Evolutionary conservation across 495 filamentous ascomycete genomes (phyloP), one percentile per base, ranked within the genome.

Genomic region (Xylaria flabelliformis): DNA sequence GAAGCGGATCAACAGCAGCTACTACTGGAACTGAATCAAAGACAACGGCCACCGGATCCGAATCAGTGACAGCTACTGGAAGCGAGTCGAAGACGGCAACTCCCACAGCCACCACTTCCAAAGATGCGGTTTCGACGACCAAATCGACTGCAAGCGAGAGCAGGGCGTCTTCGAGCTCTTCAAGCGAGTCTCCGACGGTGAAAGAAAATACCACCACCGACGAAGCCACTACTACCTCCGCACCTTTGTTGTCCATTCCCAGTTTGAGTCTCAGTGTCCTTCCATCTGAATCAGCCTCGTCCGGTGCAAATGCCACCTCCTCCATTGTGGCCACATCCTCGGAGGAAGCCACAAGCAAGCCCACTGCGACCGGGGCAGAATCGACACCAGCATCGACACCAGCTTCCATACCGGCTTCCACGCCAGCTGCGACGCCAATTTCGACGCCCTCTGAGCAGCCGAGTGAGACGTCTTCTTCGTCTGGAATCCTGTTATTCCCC

Each of bases 401-500:
- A 42, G 62, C 72, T 41, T 58, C 78, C 0, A 64, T 73, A 15
- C 68, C 74, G n/a, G 4, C 7, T 42, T 71, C 74, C 8, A 13
- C 69, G 13, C 48, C 70, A 42, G 61, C 71, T 44, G 58, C 78
- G 0, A 61, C 72, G 21, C 50, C 50, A 9, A 66, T 74, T 42
- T 72, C 74, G 13, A 13, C 69, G 12, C 50, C 70, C 42, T 59
- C 72, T 46, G 62, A 41, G 39, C 4, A 41, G 8, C 55, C 69
- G 42, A 64, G 72, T 36, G 46, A 76, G 1, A 64, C 73, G 26
- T 69, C 73, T 4, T 74, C 76, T 39, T 73, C 79, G 29, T 75
- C 79, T 24, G 77, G 77, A 0, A 80, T 80, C 73, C 74, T 80
- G n/a, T 72, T 81, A 29, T 75, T 76, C 51, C 79, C 80, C 10